Base-by-base conservation (phyloP, 495 filamentous ascomycete species). In the Hypoxylon crocopeplum region DNA sequence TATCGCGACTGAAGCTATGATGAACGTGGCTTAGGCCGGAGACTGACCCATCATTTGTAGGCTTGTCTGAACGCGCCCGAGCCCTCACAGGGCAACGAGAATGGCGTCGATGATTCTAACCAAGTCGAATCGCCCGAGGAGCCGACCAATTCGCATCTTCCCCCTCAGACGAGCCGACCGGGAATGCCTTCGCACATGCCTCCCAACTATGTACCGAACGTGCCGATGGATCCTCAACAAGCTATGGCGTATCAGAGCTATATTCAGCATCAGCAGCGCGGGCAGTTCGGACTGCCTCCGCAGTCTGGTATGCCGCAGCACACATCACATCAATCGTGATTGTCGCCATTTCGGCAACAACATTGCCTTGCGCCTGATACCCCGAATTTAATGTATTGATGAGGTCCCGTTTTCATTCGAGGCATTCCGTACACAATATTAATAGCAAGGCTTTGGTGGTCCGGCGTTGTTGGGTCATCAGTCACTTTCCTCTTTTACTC, bases 61-160 rank as follows among this genome's bases (percentile, higher is more conserved):
- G 93, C 94, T 30, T 98, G 94, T 69, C 79, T 98, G 59, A 98
- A 98, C 73, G 94, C 94, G 20, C 95, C 94, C 48, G 94, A 98
- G 73, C 91, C 93, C n/a, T 80, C 89, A n/a, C 82, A 83, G 32
- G 86, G 86, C 64, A 87, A 84, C 66, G 90, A 95, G 69, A 97
- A 97, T 61, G 94, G 94, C 44, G 89, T 97, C 61, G 92, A 97
- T 57, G 88, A 86, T 56, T 59, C 64, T 24, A 80, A 83, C 59
- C 72, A 80, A 37, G 82, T 82, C 68, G 85, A 87, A 24, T 86
- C 85, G 8, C 85, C 85, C 38, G 85, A 88, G 58, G 85, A 88
- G 58, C 81, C 83, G 33, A 56, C 81, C 32, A 82, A 78, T 55
- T 78, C 79, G 15, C 83, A 85, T 48, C 69, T 87, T 2, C 85